A percentile compares a stretch with the other conserved stretches of the same genome.
Conservation (phyloP, 441 rosid species). For the Omphalea diandra region DNA sequence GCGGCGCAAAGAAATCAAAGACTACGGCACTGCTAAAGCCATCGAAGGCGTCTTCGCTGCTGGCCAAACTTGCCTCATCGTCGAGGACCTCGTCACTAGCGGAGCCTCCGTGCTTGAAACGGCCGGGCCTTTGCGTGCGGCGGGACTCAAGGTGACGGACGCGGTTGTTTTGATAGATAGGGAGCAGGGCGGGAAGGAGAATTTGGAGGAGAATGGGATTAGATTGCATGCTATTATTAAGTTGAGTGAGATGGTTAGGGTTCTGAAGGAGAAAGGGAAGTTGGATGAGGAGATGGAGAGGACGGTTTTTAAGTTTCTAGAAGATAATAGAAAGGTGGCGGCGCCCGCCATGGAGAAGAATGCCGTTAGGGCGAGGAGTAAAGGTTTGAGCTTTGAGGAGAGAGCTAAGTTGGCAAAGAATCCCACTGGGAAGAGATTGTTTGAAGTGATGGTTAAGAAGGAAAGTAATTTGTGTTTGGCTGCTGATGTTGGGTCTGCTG, state of each 20-base stretch:
- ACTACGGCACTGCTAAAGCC: constrained; percentile 82
- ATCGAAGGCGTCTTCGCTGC: constrained; percentile 66
- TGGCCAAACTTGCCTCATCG: constrained; percentile 61
- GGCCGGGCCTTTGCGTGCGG: constrained; percentile 67
- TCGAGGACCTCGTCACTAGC: constrained; percentile 86
- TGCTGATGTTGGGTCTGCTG: constrained; percentile 88
- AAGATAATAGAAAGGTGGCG: constrained; percentile 69
- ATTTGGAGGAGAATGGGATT: constrained; percentile 71
- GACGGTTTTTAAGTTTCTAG: constrained; percentile 61
- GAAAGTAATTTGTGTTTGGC: constrained; percentile 88
- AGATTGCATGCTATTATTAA: constrained; percentile 66
- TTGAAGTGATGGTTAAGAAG: constrained; percentile 79
- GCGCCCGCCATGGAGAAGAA: constrained; percentile 51
- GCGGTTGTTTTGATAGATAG: constrained; percentile 90
- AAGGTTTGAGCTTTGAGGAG: constrained; percentile 56
- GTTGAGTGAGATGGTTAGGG: constrained; percentile 80
- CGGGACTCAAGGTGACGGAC: constrained; percentile 72
- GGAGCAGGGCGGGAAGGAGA: constrained; percentile 92
- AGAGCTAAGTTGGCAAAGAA: constrained; percentile 71
- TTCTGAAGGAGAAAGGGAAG: constrained; percentile 78
- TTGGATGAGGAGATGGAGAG: constrained; percentile 61
- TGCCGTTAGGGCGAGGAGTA: constrained; percentile 36
- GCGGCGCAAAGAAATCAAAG: constrained; percentile 94
- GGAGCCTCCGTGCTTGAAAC: constrained; percentile 93
- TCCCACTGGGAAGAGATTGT: constrained; percentile 69